These are phyloP conservation scores for Solanum tarapatanum DNA, from an alignment of 257 asterid genomes.

Conservation along the genomic window DNA sequence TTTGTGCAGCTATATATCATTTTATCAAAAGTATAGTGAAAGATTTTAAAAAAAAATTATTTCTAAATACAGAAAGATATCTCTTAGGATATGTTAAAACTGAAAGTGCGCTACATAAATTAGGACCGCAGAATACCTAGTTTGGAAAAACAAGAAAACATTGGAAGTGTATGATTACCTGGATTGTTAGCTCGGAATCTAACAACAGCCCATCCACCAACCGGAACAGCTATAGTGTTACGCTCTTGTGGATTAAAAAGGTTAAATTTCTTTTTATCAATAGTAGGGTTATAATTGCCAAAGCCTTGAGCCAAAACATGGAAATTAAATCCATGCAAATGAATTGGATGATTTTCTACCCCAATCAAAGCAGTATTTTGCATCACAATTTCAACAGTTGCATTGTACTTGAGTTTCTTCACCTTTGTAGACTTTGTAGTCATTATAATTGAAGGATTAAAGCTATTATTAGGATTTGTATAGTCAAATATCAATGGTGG, in stretches of 20 bases:
- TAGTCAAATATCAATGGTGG: neutral
- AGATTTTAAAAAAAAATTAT: neutral
- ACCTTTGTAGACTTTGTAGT: conserved; percentile 6
- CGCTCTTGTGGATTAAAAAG: conserved; percentile 1
- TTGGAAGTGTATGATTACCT: neutral
- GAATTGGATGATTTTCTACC: conserved; percentile 1
- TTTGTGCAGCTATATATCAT: neutral
- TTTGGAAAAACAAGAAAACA: no score
- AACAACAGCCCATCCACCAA: conserved; percentile 2
- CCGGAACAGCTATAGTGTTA: neutral
- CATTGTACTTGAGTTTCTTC: neutral
- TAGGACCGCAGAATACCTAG: neutral
- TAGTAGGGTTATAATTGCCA: neutral
- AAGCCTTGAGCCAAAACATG: conserved; percentile 4
- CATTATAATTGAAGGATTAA: neutral
- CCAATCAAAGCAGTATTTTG: conserved; percentile 1
- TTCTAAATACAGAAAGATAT: neutral
- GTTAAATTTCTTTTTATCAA: neutral
- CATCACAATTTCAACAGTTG: neutral
- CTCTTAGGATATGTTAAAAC: neutral
- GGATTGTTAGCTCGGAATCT: conserved; percentile 3
- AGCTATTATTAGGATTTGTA: neutral
- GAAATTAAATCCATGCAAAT: conserved; percentile 1
- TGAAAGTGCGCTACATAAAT: neutral
- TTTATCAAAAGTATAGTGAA: neutral